phyloP scores from a whole-genome alignment of 805 yeast species.

The Priceomyces carsonii region DNA sequence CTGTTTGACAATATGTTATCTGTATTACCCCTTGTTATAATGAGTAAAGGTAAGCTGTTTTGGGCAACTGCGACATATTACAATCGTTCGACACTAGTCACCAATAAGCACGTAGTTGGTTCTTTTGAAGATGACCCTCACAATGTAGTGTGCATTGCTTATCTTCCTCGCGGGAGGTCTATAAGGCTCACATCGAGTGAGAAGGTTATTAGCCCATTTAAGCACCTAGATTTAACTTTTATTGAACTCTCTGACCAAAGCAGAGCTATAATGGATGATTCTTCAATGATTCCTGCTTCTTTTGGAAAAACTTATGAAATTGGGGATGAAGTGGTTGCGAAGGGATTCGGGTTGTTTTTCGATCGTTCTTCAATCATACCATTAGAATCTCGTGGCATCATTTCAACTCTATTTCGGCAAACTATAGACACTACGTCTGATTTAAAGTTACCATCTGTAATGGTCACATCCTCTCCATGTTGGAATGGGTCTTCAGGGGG shows the following conservation, averaged over 20 bases:
- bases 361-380: constrained; percentile 23
- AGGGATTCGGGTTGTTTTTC: constrained; percentile 44
- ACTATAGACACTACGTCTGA: constrained; percentile 7
- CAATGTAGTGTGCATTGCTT: constrained; percentile 6
- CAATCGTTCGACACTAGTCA: constrained; percentile 29
- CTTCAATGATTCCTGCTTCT: constrained; percentile 7
- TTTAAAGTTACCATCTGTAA: constrained; percentile 14
- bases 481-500: constrained; percentile 58
- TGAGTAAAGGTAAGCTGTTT: constrained; percentile 11
- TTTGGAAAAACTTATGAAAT: constrained; percentile 4
- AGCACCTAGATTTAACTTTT: constrained; percentile 40
- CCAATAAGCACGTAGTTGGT: constrained; percentile 44
- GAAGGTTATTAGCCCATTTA: constrained; percentile 28
- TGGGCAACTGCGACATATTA: constrained; percentile 50
- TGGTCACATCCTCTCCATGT: constrained; percentile 43
- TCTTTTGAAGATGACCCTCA: constrained; percentile 10
- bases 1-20: constrained; percentile 2
- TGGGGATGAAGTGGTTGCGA: constrained; percentile 27
- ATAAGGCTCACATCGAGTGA: constrained; percentile 15
- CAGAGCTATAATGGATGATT: neutral
- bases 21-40: constrained; percentile 20
- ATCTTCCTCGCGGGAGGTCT: constrained; percentile 1
- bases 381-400: constrained; percentile 30
- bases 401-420: constrained; percentile 20
- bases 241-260: constrained; percentile 20